Conservation (phyloP, 768 basidiomycete genomes). For the Tylopilus vinaceipallidus region DNA sequence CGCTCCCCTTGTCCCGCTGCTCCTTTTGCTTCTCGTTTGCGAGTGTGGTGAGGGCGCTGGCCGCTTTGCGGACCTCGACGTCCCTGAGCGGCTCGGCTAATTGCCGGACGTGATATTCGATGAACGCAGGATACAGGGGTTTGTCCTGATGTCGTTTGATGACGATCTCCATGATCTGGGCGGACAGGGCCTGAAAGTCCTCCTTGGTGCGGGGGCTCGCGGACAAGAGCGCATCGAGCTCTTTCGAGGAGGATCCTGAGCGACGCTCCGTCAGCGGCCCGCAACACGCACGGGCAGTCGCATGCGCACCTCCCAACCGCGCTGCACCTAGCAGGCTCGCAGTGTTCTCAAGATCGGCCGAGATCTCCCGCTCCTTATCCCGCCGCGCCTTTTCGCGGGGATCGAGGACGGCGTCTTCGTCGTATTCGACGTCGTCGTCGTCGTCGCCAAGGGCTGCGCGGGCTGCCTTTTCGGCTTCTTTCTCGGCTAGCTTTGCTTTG, state of each 20-base stretch:
- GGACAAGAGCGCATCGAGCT: slow-evolving; percentile 70
- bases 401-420: slow-evolving; percentile 75
- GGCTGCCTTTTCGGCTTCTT: slow-evolving; percentile 72
- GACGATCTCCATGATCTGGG: slow-evolving; percentile 69
- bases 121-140: slow-evolving; percentile 79
- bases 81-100: slow-evolving; percentile 79
- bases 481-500: slow-evolving; percentile 90
- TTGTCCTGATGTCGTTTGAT: slow-evolving; percentile 78
- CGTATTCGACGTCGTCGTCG: slow-evolving; percentile 48
- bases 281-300: background rate
- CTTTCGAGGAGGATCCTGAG: slow-evolving; percentile 63
- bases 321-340: slow-evolving; percentile 76
- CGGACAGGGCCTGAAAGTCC: slow-evolving; percentile 76
- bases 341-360: slow-evolving; percentile 84
- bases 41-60: slow-evolving; percentile 77
- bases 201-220: slow-evolving; percentile 85
- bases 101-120: slow-evolving; percentile 80
- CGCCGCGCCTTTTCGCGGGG: slow-evolving; percentile 72
- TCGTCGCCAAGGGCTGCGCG: slow-evolving; percentile 37
- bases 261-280: slow-evolving; percentile 4
- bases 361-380: slow-evolving; percentile 81
- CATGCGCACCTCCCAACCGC: slow-evolving; percentile 54
- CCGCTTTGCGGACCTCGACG: slow-evolving; percentile 88
- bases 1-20: slow-evolving; percentile 77
- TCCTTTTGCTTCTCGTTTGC: slow-evolving; percentile 96